phyloP scores from a whole-genome alignment of 108 stramenopile genomes.

The Cylindrotheca fusiformis region DNA sequence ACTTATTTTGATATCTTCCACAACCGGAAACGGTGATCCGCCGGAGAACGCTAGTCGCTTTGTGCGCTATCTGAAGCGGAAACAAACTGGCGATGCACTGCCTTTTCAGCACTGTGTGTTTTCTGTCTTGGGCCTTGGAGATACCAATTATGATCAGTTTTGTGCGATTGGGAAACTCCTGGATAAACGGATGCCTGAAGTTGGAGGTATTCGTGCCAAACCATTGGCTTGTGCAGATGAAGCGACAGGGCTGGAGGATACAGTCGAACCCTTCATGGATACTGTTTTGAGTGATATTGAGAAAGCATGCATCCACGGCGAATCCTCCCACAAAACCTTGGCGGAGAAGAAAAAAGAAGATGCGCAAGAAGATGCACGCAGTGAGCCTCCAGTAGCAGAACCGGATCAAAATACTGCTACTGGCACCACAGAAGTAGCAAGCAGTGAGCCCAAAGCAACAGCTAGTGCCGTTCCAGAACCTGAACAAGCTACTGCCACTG shows the following conservation, averaged over 20 bases:
- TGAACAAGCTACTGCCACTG: not conserved
- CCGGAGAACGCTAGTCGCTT: slow-evolving; percentile 87
- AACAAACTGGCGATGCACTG: slow-evolving; percentile 30
- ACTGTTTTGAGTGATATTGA: slow-evolving; percentile 37
- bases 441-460: not conserved
- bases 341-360: not conserved
- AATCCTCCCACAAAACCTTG: not conserved
- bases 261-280: slow-evolving; percentile 83
- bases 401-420: not conserved
- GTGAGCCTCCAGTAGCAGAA: not conserved
- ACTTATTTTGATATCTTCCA: slow-evolving; percentile 70
- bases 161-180: slow-evolving; percentile 70
- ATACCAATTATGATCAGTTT: slow-evolving; percentile 89
- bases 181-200: slow-evolving; percentile 58
- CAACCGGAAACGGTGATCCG: slow-evolving; percentile 92
- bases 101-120: slow-evolving; percentile 57
- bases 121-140: slow-evolving; percentile 84
- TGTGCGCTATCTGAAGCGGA: slow-evolving; percentile 62
- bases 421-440: not conserved
- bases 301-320: slow-evolving; percentile 31
- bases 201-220: slow-evolving; percentile 63
- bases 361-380: not conserved
- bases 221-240: slow-evolving; percentile 84
- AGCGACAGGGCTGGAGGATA: slow-evolving; percentile 80
- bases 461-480: not conserved